These are phyloP conservation scores for Backusella tuberculispora DNA, from an alignment of 192 early-diverging fungal genomes.

Conservation along the genomic window DNA sequence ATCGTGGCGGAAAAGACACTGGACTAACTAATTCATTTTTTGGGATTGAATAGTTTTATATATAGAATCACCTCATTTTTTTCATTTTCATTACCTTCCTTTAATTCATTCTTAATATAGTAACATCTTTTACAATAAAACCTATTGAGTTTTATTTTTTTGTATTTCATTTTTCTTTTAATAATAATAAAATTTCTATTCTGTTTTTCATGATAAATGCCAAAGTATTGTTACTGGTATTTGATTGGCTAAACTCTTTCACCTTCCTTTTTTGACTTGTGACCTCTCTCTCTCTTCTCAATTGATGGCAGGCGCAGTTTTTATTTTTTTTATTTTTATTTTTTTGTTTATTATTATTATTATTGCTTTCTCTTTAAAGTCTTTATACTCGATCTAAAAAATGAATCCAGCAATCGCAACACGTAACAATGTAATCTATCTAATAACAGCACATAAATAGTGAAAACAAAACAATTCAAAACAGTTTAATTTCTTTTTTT, in stretches of 20 bases:
- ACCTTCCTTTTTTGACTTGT: not conserved
- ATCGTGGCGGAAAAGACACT: conserved; percentile 45
- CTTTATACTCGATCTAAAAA: conserved; percentile 1
- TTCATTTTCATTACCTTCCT: not conserved
- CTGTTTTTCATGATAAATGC: too few species aligned
- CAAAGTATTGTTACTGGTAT: too few species aligned
- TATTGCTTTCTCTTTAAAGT: not conserved
- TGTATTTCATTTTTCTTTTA: too few species aligned
- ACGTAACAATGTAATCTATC: not conserved
- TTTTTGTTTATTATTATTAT: not conserved
- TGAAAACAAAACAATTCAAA: not conserved
- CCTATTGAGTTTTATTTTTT: too few species aligned
- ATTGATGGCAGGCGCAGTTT: conserved; percentile 5
- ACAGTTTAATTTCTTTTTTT: not conserved
- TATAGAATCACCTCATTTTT: not conserved
- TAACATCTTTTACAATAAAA: too few species aligned
- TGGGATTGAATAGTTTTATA: not conserved
- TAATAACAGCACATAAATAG: too few species aligned
- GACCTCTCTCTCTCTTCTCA: not conserved
- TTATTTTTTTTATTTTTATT: not conserved
- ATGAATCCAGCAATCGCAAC: conserved; percentile 1
- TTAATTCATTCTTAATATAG: too few species aligned
- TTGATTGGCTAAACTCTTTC: too few species aligned
- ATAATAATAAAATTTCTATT: too few species aligned
- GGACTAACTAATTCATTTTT: not conserved